A percentile compares a stretch with the other conserved stretches of the same genome.
Evolutionary conservation across 129 eudicot species (phyloP).

Genomic region (Saussurea involucrata): DNA sequence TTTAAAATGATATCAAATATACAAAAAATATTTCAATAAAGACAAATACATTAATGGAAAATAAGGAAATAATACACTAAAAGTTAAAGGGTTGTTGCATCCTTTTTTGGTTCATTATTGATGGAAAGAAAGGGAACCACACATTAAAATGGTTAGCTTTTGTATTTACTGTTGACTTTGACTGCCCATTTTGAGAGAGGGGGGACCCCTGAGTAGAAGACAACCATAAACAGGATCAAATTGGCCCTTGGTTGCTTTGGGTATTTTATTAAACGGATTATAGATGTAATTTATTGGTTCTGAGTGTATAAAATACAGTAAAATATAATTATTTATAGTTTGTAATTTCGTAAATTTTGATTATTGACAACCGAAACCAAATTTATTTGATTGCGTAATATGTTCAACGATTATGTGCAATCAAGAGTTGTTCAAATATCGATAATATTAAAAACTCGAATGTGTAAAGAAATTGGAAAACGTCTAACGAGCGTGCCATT

Average conservation of each 20-base stretch:
- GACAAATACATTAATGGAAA: neutral
- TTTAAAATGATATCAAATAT: neutral
- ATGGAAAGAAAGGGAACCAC: conserved; percentile 5
- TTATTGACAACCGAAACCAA: neutral
- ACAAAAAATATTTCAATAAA: neutral
- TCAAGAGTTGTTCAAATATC: no score
- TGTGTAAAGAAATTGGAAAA: neutral
- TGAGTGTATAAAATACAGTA: neutral
- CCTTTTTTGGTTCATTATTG: neutral
- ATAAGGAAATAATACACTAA: neutral
- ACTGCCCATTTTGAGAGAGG: neutral
- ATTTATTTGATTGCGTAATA: neutral
- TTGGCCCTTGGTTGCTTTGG: neutral
- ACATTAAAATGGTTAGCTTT: neutral
- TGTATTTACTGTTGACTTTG: conserved; percentile 5
- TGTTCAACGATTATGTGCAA: neutral
- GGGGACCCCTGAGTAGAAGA: neutral
- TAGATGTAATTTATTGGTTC: neutral
- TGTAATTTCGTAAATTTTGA: no score
- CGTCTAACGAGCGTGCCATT: no score
- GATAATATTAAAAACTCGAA: no score
- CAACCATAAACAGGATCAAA: conserved; percentile 7
- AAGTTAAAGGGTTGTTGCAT: neutral
- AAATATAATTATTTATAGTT: no score
- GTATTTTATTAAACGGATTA: neutral